Evolutionary conservation across 257 asterid genomes (phyloP), one percentile per base, ranked within the genome.

Genomic region (Petrea volubilis): DNA sequence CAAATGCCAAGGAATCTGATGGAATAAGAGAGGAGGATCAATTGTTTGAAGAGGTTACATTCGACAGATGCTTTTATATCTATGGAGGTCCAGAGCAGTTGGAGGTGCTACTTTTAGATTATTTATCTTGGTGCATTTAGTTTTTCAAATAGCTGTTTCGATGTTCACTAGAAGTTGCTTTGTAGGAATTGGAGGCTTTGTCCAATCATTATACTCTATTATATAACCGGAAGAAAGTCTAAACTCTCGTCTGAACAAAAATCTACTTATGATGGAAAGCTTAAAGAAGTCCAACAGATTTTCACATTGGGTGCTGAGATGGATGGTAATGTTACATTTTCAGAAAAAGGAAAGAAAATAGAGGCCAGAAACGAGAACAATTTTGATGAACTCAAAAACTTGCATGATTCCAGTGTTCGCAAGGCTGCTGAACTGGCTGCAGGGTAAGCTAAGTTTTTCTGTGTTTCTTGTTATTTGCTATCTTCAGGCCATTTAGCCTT

Each of bases 391-490:
- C 80, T 90, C 73, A 83, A 84, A 74, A 79, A 67, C 57, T 78
- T 95, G 56, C 96, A 88, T 49, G 96, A 95, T 74, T 87, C 98
- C 70, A 92, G 99, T 73, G 85, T 90, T 64, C 90, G 84, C 63
- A 95, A 92, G 80, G 99, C 99, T 75, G 99, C 99, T 71, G 97
- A 94, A 79, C 80, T 94, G 82, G 98, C 98, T 64, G 95, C 97
- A 31, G 97, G 99, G 97, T 95, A 90, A 70, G 62, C 68, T 77
- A 24, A 34, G 40, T 43, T 65, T 20, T 62, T 58, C 61, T 68
- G 23, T 60, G 31, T 64, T 65, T 62, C 10, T 31, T 31, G 57
- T 64, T 28, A 56, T 34, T 33, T 64, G 11, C 28, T 29, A 52
- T 36, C 60, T 28, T 56, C 18, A n/a, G 17, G 40, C 46, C 24